Conservation (phyloP, 1,139 yeast genomes). For the Pichia sp. region DNA sequence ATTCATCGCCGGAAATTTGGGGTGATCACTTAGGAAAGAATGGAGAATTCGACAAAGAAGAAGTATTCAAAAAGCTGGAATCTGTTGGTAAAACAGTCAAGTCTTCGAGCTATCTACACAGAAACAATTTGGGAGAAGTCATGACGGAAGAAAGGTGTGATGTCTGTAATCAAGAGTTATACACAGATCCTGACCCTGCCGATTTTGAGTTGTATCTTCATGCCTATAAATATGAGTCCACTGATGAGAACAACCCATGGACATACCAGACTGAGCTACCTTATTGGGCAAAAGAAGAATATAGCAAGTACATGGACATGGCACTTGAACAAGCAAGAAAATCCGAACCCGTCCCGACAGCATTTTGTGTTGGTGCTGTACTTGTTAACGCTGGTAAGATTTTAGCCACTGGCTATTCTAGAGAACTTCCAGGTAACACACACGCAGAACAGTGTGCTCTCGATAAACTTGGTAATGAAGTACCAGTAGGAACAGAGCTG, state of each 20-base stretch:
- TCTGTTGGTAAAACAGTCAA: slow-evolving; percentile 60
- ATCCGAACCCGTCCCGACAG: slow-evolving; percentile 78
- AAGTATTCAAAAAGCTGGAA: slow-evolving; percentile 38
- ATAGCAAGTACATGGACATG: slow-evolving; percentile 42
- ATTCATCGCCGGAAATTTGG: slow-evolving; percentile 64
- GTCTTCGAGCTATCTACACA: slow-evolving; percentile 63
- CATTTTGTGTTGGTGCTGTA: slow-evolving; percentile 91
- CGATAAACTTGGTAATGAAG: slow-evolving; percentile 51
- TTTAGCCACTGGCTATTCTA: slow-evolving; percentile 73
- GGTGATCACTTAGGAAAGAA: slow-evolving; percentile 51
- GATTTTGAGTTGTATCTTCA: slow-evolving; percentile 88
- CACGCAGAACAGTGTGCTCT: slow-evolving; percentile 97
- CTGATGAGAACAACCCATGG: slow-evolving; percentile 40
- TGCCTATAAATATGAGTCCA: slow-evolving; percentile 69
- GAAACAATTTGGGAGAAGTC: slow-evolving; percentile 13
- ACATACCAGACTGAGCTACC: slow-evolving; percentile 73
- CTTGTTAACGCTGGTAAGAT: slow-evolving; percentile 52
- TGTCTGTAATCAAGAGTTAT: slow-evolving; percentile 63
- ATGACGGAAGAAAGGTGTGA: slow-evolving; percentile 56
- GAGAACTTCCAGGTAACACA: slow-evolving; percentile 92
- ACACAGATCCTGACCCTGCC: slow-evolving; percentile 81
- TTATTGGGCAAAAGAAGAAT: slow-evolving; percentile 71
- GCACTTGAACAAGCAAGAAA: slow-evolving; percentile 75
- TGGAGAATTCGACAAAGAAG: slow-evolving; percentile 40
- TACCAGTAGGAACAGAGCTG: slow-evolving; percentile 73